phyloP scores from a whole-genome alignment of 257 asterid genomes.

The Solanum infundibuliforme region DNA sequence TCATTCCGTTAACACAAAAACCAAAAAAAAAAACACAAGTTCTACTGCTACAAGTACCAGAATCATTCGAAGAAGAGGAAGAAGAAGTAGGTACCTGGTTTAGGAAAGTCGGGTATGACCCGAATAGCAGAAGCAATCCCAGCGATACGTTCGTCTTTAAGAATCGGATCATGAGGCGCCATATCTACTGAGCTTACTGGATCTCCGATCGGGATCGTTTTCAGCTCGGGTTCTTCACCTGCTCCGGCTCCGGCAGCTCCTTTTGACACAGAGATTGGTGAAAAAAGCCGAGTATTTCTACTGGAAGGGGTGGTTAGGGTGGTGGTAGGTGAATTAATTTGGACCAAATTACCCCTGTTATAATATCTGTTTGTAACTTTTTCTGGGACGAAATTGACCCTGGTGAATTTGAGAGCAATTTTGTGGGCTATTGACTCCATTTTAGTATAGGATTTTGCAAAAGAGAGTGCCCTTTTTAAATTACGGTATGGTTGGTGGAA shows the following conservation, averaged over 20 bases:
- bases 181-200: slow-evolving; percentile 16
- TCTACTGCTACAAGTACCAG: background rate
- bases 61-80: background rate
- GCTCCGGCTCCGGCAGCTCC: background rate
- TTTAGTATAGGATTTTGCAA: background rate
- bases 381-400: slow-evolving; percentile 24
- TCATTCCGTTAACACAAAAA: background rate
- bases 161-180: slow-evolving; percentile 29
- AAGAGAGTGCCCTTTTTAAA: background rate
- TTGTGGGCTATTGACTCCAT: slow-evolving; percentile 20
- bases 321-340: slow-evolving; percentile 19
- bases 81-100: slow-evolving; percentile 41
- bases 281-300: background rate
- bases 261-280: background rate
- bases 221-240: slow-evolving; percentile 11
- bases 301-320: background rate
- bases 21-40: background rate
- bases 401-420: background rate
- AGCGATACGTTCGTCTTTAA: slow-evolving; percentile 45
- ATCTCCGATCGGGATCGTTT: slow-evolving; percentile 1
- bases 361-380: background rate
- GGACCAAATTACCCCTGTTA: slow-evolving; percentile 20
- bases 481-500: background rate
- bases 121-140: slow-evolving; percentile 68
- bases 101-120: slow-evolving; percentile 86